These are phyloP conservation scores for Podosphaera fusca DNA, from an alignment of 2,329 filamentous ascomycete genomes.

Conservation along the genomic window DNA sequence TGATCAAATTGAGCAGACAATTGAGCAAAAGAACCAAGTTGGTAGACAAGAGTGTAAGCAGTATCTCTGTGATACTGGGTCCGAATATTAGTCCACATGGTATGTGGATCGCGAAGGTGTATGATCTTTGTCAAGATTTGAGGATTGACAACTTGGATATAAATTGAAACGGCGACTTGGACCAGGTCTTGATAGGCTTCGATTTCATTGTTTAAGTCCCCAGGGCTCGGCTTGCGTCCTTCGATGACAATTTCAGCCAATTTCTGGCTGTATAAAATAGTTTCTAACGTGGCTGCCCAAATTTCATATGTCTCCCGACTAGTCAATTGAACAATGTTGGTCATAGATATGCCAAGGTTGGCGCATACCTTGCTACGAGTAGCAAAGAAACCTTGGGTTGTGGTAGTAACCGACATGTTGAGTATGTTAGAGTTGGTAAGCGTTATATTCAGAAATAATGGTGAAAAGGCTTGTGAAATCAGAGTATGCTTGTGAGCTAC, in stretches of 20 bases:
- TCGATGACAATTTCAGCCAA: not conserved
- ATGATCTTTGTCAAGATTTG: not conserved
- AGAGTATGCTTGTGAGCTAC: too few relatives aligned
- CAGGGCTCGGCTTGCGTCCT: not conserved
- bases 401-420: not conserved
- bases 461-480: too few relatives aligned
- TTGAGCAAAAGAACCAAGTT: not conserved
- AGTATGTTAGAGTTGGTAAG: not conserved
- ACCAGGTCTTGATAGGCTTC: not conserved
- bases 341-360: not conserved
- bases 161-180: not conserved
- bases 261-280: not conserved
- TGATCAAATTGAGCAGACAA: too few relatives aligned
- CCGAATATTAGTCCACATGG: not conserved
- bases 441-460: too few relatives aligned
- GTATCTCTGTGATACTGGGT: not conserved
- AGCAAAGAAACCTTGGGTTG: not conserved
- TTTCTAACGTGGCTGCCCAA: not conserved
- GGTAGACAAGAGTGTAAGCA: not conserved
- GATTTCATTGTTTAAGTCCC: not conserved
- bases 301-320: not conserved
- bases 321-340: not conserved
- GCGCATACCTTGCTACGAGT: not conserved
- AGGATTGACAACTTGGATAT: not conserved
- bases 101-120: not conserved